Evolutionary conservation across 2,329 filamentous ascomycete species (phyloP).

Genomic region (Aspergillus sp.): DNA sequence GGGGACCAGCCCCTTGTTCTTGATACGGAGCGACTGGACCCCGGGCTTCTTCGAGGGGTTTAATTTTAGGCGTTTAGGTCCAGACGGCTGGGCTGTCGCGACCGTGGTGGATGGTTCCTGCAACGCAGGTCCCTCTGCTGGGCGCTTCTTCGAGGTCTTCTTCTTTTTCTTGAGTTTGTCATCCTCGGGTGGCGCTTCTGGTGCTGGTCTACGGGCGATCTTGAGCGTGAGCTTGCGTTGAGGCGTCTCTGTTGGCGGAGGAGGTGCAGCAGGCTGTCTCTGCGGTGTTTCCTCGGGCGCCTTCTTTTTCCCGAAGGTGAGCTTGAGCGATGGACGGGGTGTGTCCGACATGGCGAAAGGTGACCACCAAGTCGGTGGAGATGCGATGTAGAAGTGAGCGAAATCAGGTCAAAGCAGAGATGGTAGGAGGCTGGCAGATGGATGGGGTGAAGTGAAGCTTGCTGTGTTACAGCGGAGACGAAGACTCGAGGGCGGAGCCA

Average conservation of each 20-base stretch:
- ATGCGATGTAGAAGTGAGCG: background rate
- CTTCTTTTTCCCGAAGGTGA: constrained; percentile 45
- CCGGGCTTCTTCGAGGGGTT: constrained; percentile 42
- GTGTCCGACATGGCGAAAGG: constrained; percentile 37
- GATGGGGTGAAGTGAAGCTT: background rate
- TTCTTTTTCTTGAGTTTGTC: constrained; percentile 36
- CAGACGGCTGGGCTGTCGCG: constrained; percentile 23
- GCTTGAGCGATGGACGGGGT: constrained; percentile 41
- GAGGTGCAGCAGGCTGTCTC: constrained; percentile 22
- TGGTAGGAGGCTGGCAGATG: background rate
- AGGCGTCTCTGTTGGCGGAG: constrained; percentile 26
- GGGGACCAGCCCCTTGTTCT: constrained; percentile 68
- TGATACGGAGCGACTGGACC: constrained; percentile 57
- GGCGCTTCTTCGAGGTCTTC: constrained; percentile 43
- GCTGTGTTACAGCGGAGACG: background rate
- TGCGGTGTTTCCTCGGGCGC: constrained; percentile 28
- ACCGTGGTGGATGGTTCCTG: constrained; percentile 27
- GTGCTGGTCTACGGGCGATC: constrained; percentile 34
- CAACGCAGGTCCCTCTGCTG: constrained; percentile 30
- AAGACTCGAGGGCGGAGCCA: background rate
- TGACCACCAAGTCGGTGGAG: background rate
- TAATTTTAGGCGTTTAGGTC: constrained; percentile 43
- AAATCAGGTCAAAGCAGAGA: no score
- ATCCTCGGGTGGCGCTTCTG: constrained; percentile 18
- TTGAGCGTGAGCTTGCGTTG: constrained; percentile 47